Evolutionary conservation across 2,329 filamentous ascomycete genomes (phyloP).

Genomic region (Monosporascus cannonballus): DNA sequence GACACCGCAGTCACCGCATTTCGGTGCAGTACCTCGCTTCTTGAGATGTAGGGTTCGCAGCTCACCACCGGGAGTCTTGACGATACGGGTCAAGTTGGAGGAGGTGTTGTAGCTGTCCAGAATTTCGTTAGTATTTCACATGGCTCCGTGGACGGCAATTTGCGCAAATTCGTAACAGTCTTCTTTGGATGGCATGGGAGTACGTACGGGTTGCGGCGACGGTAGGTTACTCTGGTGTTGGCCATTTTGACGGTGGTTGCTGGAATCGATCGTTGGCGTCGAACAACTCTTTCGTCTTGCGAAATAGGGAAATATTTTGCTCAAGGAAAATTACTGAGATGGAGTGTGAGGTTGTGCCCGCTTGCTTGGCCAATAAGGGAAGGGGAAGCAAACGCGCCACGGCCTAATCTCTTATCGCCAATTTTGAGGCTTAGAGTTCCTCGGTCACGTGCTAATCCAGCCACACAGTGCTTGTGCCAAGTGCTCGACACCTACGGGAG

Average conservation of each 20-base stretch:
- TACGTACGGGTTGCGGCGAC: slow-evolving; percentile 75
- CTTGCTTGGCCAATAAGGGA: not conserved
- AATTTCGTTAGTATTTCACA: slow-evolving; percentile 16
- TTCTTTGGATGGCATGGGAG: slow-evolving; percentile 14
- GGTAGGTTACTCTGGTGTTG: slow-evolving; percentile 58
- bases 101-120: slow-evolving; percentile 84
- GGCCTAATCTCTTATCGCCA: too few relatives aligned
- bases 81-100: slow-evolving; percentile 92
- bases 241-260: slow-evolving; percentile 46
- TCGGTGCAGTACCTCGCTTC: slow-evolving; percentile 97
- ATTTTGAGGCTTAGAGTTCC: too few relatives aligned
- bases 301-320: slow-evolving; percentile 21
- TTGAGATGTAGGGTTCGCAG: slow-evolving; percentile 98
- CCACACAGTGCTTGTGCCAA: not conserved
- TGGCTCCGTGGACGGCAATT: not conserved
- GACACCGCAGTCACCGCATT: slow-evolving; percentile 98
- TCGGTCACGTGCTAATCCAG: too few relatives aligned
- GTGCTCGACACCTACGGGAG: not conserved
- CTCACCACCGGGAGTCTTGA: slow-evolving; percentile 95
- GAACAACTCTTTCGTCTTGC: slow-evolving; percentile 21
- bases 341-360: not conserved
- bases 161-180: not conserved
- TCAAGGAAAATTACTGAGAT: slow-evolving; percentile 19
- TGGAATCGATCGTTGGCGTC: slow-evolving; percentile 16
- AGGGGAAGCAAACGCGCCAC: not conserved